phyloP scores from a whole-genome alignment of 192 early-diverging fungal species.

The Backusella tuberculispora region DNA sequence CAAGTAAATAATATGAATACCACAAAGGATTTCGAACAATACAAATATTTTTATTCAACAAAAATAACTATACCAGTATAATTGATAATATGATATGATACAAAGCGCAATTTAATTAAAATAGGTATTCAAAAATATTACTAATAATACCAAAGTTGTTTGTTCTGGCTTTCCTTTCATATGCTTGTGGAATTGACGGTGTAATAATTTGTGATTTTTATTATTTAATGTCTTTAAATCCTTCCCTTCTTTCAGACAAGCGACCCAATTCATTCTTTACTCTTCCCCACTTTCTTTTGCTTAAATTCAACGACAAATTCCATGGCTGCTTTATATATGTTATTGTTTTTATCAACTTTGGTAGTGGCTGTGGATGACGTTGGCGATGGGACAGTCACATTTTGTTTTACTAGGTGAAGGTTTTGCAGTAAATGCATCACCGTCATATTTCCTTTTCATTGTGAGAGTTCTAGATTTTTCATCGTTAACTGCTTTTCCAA shows the following conservation, averaged over 20 bases:
- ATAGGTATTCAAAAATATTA: no score
- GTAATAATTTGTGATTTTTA: background rate
- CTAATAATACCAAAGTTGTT: background rate
- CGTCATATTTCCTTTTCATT: slow-evolving; percentile 10
- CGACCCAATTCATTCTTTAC: slow-evolving; percentile 8
- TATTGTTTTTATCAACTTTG: no score
- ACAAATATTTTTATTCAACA: background rate
- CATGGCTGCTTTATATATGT: slow-evolving; percentile 4
- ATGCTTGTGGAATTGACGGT: background rate
- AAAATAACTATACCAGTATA: background rate
- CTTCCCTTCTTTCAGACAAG: background rate
- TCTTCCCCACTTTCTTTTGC: slow-evolving; percentile 4
- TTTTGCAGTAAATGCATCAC: background rate
- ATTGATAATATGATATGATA: no score
- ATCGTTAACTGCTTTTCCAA: background rate
- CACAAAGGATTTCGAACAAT: slow-evolving; percentile 1
- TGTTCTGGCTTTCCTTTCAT: slow-evolving; percentile 4
- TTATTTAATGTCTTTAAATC: background rate
- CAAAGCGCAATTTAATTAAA: no score
- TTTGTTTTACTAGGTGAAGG: background rate
- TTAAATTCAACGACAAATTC: slow-evolving; percentile 18
- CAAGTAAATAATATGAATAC: slow-evolving; percentile 6
- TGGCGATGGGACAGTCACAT: background rate
- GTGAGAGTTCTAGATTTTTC: background rate
- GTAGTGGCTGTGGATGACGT: slow-evolving; percentile 1